Percentiles rank a stretch among this genome's conserved stretches.
Conservation (phyloP, 169 alveolate genomes). For the Cryptosporidium viatorum region DNA sequence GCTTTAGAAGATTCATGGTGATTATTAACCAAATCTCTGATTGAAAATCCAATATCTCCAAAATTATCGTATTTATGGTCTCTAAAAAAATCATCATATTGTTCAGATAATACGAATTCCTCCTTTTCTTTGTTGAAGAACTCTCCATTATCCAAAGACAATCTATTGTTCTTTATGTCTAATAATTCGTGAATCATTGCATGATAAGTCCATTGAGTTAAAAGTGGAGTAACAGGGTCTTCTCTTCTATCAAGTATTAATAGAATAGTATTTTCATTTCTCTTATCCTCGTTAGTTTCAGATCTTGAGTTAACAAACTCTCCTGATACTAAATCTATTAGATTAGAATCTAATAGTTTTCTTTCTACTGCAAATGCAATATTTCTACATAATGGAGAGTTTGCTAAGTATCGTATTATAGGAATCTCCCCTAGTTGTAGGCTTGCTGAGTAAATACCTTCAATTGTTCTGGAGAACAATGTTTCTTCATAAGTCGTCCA, state of each 20-base stretch:
- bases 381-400: slow-evolving; percentile 80
- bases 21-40: slow-evolving; percentile 87
- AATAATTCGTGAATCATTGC: slow-evolving; percentile 96
- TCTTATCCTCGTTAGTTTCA: slow-evolving; percentile 24
- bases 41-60: slow-evolving; percentile 92
- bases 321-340: slow-evolving; percentile 79
- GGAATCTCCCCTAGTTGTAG: slow-evolving; percentile 84
- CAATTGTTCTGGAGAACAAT: slow-evolving; percentile 79
- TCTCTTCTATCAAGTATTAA: slow-evolving; percentile 93
- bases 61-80: slow-evolving; percentile 91
- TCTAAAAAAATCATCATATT: slow-evolving; percentile 92
- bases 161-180: slow-evolving; percentile 90
- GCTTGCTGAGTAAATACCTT: slow-evolving; percentile 84
- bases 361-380: slow-evolving; percentile 82
- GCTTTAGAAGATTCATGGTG: slow-evolving; percentile 80
- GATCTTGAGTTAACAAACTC: slow-evolving; percentile 46
- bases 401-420: slow-evolving; percentile 81
- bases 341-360: slow-evolving; percentile 84
- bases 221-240: slow-evolving; percentile 96
- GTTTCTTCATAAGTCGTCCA: slow-evolving; percentile 72
- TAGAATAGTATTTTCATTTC: slow-evolving; percentile 80
- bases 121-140: slow-evolving; percentile 78
- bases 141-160: slow-evolving; percentile 79
- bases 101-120: slow-evolving; percentile 86
- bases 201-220: slow-evolving; percentile 97